Percentiles rank a stretch among this genome's conserved stretches.
These are phyloP conservation scores for Penicillium robsamsonii DNA, from an alignment of 495 filamentous ascomycete genomes.

Conservation along the genomic window DNA sequence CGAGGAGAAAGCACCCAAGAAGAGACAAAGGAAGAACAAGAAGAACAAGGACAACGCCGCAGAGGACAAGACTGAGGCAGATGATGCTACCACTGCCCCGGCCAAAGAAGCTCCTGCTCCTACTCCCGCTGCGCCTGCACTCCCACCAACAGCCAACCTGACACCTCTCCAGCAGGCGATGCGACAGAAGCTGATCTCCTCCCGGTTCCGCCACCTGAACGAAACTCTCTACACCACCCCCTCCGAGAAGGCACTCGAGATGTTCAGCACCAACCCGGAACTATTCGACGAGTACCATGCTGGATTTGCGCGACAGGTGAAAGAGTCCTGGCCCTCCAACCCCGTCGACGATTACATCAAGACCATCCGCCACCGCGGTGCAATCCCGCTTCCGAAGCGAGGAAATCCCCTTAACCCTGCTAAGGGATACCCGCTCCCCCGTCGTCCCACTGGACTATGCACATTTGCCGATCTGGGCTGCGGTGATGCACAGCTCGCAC, in stretches of 20 bases:
- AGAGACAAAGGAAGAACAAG: constrained; percentile 41
- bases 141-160: constrained; percentile 52
- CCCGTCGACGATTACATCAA: constrained; percentile 81
- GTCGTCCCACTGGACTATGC: constrained; percentile 57
- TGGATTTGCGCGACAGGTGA: constrained; percentile 90
- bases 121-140: constrained; percentile 28
- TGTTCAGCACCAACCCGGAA: constrained; percentile 79
- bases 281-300: constrained; percentile 93
- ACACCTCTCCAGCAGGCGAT: constrained; percentile 91
- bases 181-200: constrained; percentile 87
- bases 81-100: constrained; percentile 17
- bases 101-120: constrained; percentile 26
- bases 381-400: constrained; percentile 35
- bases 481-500: constrained; percentile 71
- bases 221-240: constrained; percentile 92
- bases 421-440: constrained; percentile 41
- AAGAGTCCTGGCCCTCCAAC: constrained; percentile 89
- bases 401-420: constrained; percentile 35
- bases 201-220: constrained; percentile 96
- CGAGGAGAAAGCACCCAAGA: constrained; percentile 25
- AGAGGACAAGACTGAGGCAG: constrained; percentile 14
- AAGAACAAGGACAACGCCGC: constrained; percentile 28
- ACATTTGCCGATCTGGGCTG: constrained; percentile 87
- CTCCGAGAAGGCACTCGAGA: constrained; percentile 69
- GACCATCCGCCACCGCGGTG: constrained; percentile 59